These are phyloP conservation scores for Eucalyptus shirleyi DNA, from an alignment of 345 rosid genomes.

Conservation along the genomic window DNA sequence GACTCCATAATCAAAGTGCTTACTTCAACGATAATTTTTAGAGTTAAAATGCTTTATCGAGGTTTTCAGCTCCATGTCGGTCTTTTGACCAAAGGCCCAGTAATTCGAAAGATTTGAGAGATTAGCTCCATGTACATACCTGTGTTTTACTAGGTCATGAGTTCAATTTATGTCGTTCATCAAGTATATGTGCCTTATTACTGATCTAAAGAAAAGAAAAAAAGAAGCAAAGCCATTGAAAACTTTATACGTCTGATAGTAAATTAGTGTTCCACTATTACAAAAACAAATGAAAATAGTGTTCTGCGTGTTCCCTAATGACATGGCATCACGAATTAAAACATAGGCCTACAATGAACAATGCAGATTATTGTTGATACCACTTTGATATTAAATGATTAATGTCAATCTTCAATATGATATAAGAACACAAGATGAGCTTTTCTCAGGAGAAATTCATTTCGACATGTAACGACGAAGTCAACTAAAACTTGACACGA, in stretches of 20 bases:
- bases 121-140: neutral
- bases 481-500: neutral
- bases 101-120: neutral
- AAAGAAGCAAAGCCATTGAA: neutral
- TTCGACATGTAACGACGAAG: neutral
- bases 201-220: neutral
- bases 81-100: neutral
- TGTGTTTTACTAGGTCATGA: neutral
- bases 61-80: neutral
- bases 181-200: neutral
- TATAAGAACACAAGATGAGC: neutral
- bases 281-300: accelerated
- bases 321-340: neutral
- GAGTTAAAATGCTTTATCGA: neutral
- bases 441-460: neutral
- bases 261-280: neutral
- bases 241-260: neutral
- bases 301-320: neutral
- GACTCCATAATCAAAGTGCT: neutral
- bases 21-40: neutral
- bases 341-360: neutral
- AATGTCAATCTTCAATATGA: neutral
- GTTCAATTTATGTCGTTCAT: neutral
- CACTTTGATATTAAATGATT: neutral
- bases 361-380: neutral